phyloP scores from a whole-genome alignment of 208 protist genomes.

The Acanthamoeba castellanii region DNA sequence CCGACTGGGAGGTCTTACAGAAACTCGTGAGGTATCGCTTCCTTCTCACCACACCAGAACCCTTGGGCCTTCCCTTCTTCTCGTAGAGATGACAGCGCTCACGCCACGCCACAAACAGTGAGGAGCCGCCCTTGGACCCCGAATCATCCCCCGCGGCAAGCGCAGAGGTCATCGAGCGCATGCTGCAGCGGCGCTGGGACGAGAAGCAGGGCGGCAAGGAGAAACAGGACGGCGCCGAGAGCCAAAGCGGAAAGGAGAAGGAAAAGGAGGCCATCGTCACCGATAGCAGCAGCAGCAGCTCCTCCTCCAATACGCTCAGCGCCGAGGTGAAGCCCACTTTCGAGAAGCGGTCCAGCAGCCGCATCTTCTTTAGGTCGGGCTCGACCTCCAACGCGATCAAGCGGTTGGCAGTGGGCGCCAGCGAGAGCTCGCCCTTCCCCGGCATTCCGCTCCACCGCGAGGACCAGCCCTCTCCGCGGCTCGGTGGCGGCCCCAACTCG shows the following conservation, averaged over 20 bases:
- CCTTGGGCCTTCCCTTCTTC: not conserved
- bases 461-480: not conserved
- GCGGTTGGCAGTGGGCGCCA: not conserved
- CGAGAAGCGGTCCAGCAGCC: conserved; percentile 1
- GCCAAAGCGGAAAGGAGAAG: not conserved
- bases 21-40: not conserved
- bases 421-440: not conserved
- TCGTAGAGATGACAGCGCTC: not conserved
- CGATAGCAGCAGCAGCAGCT: not conserved
- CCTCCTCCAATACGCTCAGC: not conserved
- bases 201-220: not conserved
- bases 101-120: not conserved
- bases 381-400: not conserved
- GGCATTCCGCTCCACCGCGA: conserved; percentile 36
- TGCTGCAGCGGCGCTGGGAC: not conserved
- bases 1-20: conserved; percentile 27
- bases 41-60: not conserved
- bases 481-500: not conserved
- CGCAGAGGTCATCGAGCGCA: not conserved
- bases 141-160: not conserved
- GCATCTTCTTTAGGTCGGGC: conserved; percentile 2
- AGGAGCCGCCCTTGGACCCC: not conserved
- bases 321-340: not conserved
- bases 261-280: not conserved
- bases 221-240: not conserved